Evolutionary conservation across 768 basidiomycete genomes (phyloP), one percentile per base, ranked within the genome.

Genomic region (Boletus vermiculosoides): DNA sequence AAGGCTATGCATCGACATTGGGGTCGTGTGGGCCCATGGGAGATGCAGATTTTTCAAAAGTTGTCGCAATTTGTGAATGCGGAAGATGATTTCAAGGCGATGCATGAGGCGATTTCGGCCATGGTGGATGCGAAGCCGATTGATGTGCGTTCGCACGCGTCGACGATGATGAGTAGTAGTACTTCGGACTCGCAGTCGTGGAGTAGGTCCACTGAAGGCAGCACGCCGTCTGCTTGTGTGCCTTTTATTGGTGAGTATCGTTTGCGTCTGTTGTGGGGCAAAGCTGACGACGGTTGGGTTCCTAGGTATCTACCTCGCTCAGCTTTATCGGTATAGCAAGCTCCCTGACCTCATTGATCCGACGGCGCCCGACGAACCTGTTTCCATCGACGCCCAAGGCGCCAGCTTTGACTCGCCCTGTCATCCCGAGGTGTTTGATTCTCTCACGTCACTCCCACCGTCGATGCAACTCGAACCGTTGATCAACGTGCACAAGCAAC

Each of bases 401-500:
- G 80, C 81, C 44, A 82, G 80, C 61, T 85, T 92, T 56, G 83
- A 87, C 59, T 71, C 86, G 9, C 88, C 85, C 1, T 80, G 85
- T 31, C 85, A 87, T 60, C 89, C 91, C 0, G 89, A 92, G 58
- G 88, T 92, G 28, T 94, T 94, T 70, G 78, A 84, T 1, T 78
- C 85, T 13, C 79, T 94, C 7, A 79, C 84, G 4, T 81, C 86
- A 9, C 81, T 93, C 5, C 92, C 91, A 0, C 67, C 83, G 1
- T 81, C 82, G n/a, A 90, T 92, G 78, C 83, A 86, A 58, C 80
- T 94, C 30, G 90, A 93, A 64, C 90, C 92, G 4, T 72, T 94
- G 56, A 90, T 94, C 74, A 94, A 92, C 67, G 87, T 94, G 7
- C 90, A 93, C 72, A 93, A 94, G 72, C 92, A 94, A 67, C 83